phyloP scores from a whole-genome alignment of 108 stramenopile species.

The Aurantiochytrium sp. region DNA sequence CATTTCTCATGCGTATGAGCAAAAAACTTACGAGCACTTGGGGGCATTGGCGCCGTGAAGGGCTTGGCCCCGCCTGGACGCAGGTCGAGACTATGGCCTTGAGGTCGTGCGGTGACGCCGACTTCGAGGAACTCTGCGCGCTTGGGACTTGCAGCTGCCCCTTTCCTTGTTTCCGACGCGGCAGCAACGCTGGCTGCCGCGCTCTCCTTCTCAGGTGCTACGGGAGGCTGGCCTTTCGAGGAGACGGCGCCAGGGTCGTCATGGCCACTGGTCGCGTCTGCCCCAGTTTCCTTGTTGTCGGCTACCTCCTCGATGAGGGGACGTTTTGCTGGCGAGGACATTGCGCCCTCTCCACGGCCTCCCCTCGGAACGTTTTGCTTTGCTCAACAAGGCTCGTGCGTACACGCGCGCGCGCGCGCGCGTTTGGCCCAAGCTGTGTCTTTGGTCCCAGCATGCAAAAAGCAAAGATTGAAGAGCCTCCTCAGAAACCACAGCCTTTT shows the following conservation, averaged over 20 bases:
- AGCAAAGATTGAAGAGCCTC: no score
- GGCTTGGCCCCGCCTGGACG: background rate
- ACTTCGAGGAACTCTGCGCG: background rate
- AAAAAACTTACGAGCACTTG: background rate
- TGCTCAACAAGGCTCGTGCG: no score
- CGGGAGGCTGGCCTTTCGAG: background rate
- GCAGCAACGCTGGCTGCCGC: background rate
- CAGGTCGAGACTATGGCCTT: background rate
- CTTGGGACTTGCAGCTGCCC: background rate
- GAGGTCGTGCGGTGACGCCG: background rate
- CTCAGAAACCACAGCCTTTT: no score
- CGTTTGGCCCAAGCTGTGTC: no score
- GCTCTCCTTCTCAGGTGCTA: background rate
- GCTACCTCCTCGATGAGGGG: background rate
- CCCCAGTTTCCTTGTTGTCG: background rate
- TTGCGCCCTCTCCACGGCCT: no score
- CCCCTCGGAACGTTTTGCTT: no score
- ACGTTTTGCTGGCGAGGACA: background rate
- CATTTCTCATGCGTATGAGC: background rate
- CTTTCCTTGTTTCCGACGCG: background rate
- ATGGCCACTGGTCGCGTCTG: background rate
- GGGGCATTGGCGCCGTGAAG: background rate
- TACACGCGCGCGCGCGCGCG: no score
- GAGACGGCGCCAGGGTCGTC: background rate
- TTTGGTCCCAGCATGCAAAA: no score